Evolutionary conservation across 345 rosid species (phyloP).

Genomic region (Lumnitzera littorea): DNA sequence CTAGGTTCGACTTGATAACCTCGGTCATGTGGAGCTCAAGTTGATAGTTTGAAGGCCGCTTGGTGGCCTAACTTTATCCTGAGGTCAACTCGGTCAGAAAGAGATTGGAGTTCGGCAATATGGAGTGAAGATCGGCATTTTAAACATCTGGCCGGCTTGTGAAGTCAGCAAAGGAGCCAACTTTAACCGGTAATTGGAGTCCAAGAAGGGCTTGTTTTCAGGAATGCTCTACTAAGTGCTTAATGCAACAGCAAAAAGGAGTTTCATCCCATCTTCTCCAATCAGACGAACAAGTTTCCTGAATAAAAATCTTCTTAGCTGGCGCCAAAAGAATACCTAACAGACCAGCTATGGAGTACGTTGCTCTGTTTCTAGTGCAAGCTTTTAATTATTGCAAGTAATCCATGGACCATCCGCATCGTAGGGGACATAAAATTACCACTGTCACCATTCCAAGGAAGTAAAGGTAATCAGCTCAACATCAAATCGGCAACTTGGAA

Average conservation of each 20-base stretch:
- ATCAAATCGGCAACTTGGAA: too few relatives aligned
- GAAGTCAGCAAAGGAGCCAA: too few relatives aligned
- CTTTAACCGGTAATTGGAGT: too few relatives aligned
- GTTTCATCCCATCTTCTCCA: constrained; percentile 63
- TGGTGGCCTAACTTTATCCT: too few relatives aligned
- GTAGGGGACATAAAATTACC: constrained; percentile 75
- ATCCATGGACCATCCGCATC: constrained; percentile 86
- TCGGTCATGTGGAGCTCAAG: too few relatives aligned
- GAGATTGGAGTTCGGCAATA: too few relatives aligned
- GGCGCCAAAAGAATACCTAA: constrained; percentile 79
- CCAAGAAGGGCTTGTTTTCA: too few relatives aligned
- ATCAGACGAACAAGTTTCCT: constrained; percentile 43
- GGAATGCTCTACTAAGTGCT: constrained; percentile 85
- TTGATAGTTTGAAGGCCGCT: too few relatives aligned
- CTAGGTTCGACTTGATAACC: too few relatives aligned
- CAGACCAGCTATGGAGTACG: constrained; percentile 93
- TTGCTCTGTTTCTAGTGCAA: constrained; percentile 98
- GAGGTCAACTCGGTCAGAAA: too few relatives aligned
- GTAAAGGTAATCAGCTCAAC: constrained; percentile 9
- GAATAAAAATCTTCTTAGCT: constrained; percentile 68
- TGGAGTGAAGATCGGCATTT: too few relatives aligned
- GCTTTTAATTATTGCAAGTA: constrained; percentile 84
- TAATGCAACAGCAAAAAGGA: constrained; percentile 75
- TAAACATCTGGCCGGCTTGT: too few relatives aligned
- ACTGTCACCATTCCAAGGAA: constrained; percentile 70